Evolutionary conservation across 768 basidiomycete genomes (phyloP).

Genomic region (Pisolithus albus): DNA sequence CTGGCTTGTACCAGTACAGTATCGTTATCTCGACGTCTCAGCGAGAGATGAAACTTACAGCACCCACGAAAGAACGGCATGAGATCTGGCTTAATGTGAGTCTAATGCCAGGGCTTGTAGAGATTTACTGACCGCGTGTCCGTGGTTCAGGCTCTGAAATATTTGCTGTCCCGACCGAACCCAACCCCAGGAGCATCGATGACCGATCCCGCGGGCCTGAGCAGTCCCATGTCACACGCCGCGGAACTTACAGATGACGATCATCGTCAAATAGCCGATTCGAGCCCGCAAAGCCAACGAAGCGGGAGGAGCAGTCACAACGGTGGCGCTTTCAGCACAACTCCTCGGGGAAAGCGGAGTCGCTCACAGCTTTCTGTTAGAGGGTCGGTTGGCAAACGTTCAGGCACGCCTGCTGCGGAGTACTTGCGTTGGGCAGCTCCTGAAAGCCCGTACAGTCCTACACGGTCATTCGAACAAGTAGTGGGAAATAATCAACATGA

Average conservation of each 20-base stretch:
- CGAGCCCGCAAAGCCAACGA: conserved; percentile 71
- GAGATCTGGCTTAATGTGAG: conserved; percentile 93
- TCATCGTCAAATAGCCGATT: conserved; percentile 37
- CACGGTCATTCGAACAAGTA: conserved; percentile 59
- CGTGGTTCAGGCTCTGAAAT: conserved; percentile 71
- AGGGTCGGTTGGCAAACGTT: conserved; percentile 75
- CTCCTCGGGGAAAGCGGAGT: conserved; percentile 71
- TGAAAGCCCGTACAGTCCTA: conserved; percentile 73
- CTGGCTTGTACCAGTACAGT: conserved; percentile 87
- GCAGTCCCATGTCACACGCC: conserved; percentile 43
- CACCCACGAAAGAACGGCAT: conserved; percentile 89
- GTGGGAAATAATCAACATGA: conserved; percentile 35
- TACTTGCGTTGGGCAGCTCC: conserved; percentile 76
- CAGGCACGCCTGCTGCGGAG: conserved; percentile 87
- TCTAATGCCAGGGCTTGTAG: conserved; percentile 7
- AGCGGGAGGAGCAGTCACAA: conserved; percentile 54
- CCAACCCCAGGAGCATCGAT: conserved; percentile 20
- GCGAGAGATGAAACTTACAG: conserved; percentile 98
- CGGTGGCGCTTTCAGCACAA: conserved; percentile 64
- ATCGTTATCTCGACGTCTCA: conserved; percentile 90
- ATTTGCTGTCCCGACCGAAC: conserved; percentile 69
- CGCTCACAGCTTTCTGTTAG: conserved; percentile 68
- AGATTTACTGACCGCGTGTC: conserved; percentile 4
- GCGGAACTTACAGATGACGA: conserved; percentile 47
- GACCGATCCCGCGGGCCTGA: conserved; percentile 25